Evolutionary conservation across 1,139 yeast species (phyloP), one percentile per base, ranked within the genome.

Genomic region (Yamadazyma atmosphaerica): DNA sequence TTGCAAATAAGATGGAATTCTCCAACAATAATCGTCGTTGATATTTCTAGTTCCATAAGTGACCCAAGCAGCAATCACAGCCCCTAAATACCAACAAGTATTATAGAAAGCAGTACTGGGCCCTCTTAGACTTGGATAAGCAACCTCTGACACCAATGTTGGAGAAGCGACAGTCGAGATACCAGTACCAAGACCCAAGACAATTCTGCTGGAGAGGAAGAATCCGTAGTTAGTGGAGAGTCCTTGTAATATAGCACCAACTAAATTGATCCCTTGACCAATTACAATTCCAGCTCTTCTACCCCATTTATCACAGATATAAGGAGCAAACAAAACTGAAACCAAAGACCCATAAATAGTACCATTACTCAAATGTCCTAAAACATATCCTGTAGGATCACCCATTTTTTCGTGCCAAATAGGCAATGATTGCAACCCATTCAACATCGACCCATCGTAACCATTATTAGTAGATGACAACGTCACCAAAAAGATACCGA

Each of bases 151-250:
- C 39, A 83, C 75, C 60, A 83, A 85, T 31, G 83, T 83, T 2
- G 90, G 86, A 31, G 84, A 75, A 44, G 80, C 77, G 9, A 88
- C 74, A 2, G 89, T 81, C 49, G 83, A 81, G 39, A 82, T 62
- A 29, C 94, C 94, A 44, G 83, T 72, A 37, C 85, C 83, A 34
- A 81, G 43, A 40, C 92, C 94, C 34, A 83, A 73, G 36, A 83
- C 61, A 32, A 75, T 57, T 53, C 94, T 75, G 14, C 89, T 88
- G 32, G 69, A 52, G 31, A 80, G 70, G 24, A 79, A 68, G 50
- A 74, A 77, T 15, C 65, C 68, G 30, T 59, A 55, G 47, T 67
- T 62, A 33, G 74, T 72, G 23, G 75, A 52, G 12, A 75, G 67
- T 12, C 75, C 67, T 46, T 61, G 66, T 37, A 76, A 58, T 33